These are phyloP conservation scores for Microcos paniculata DNA, from an alignment of 345 rosid genomes.

Conservation along the genomic window DNA sequence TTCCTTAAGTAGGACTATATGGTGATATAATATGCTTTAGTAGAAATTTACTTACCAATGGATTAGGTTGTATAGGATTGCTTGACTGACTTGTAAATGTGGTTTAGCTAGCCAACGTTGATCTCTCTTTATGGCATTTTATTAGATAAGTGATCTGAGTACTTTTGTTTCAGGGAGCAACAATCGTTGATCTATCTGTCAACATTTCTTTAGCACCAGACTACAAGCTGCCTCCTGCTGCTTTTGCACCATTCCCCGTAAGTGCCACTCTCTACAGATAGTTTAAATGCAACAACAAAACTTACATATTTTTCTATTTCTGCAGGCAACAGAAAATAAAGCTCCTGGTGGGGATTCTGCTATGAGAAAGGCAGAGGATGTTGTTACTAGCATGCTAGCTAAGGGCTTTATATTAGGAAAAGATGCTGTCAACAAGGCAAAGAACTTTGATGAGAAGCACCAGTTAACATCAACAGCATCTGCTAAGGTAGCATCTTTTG, in stretches of 20 bases:
- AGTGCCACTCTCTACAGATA: slow-evolving; percentile 24
- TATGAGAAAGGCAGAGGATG: slow-evolving; percentile 83
- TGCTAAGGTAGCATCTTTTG: slow-evolving; percentile 79
- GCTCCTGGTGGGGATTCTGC: slow-evolving; percentile 67
- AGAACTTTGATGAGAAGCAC: slow-evolving; percentile 84
- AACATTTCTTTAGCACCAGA: slow-evolving; percentile 64
- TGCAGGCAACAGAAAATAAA: slow-evolving; percentile 47
- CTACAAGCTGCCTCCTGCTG: slow-evolving; percentile 78
- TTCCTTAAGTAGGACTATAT: not conserved
- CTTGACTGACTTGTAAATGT: not conserved
- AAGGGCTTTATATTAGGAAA: slow-evolving; percentile 87
- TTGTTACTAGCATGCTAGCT: slow-evolving; percentile 87
- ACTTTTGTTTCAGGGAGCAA: slow-evolving; percentile 71
- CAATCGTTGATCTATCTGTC: slow-evolving; percentile 82
- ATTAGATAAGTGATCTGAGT: not conserved
- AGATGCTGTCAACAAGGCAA: slow-evolving; percentile 87
- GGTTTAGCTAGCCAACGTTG: not conserved
- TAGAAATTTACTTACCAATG: not conserved
- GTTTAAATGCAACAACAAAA: slow-evolving; percentile 4
- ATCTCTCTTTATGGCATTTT: not conserved
- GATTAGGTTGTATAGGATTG: not conserved
- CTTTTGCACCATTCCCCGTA: slow-evolving; percentile 56
- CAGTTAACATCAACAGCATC: slow-evolving; percentile 86
- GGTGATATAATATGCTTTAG: not conserved
- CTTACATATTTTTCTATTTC: slow-evolving; percentile 11